phyloP scores from a whole-genome alignment of 108 stramenopile species.

The Cylindrotheca closterium region DNA sequence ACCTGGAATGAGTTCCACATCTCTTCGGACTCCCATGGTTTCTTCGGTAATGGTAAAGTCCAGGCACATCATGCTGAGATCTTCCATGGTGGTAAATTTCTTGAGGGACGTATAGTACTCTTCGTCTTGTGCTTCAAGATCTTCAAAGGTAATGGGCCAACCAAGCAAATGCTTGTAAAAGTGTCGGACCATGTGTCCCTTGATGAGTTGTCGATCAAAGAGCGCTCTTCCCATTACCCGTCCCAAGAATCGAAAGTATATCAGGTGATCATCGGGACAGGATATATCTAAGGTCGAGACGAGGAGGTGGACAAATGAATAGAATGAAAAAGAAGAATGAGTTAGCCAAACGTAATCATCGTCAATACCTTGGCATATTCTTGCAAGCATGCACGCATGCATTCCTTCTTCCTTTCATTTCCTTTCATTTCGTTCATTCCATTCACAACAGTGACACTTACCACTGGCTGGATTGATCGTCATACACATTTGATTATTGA shows the following conservation, averaged over 20 bases:
- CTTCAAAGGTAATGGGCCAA: slow-evolving; percentile 93
- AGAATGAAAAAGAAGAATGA: slow-evolving; percentile 8
- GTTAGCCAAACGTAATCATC: slow-evolving; percentile 3
- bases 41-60: slow-evolving; percentile 96
- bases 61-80: slow-evolving; percentile 84
- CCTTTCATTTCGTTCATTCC: neutral
- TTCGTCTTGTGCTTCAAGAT: slow-evolving; percentile 87
- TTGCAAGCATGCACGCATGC: neutral
- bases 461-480: slow-evolving; percentile 82
- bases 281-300: slow-evolving; percentile 59
- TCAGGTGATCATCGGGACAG: slow-evolving; percentile 91
- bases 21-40: slow-evolving; percentile 69
- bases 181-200: slow-evolving; percentile 95
- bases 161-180: slow-evolving; percentile 99
- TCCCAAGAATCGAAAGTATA: slow-evolving; percentile 96
- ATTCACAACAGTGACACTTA: slow-evolving; percentile 24
- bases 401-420: neutral
- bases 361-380: neutral
- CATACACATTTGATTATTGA: slow-evolving; percentile 94
- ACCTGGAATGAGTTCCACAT: slow-evolving; percentile 86
- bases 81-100: slow-evolving; percentile 55
- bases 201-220: slow-evolving; percentile 94
- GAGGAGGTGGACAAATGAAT: slow-evolving; percentile 28
- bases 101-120: slow-evolving; percentile 81
- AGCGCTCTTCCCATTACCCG: slow-evolving; percentile 95